Conservation (phyloP, 176 grass and related monocot species). For the Otatea glauca region DNA sequence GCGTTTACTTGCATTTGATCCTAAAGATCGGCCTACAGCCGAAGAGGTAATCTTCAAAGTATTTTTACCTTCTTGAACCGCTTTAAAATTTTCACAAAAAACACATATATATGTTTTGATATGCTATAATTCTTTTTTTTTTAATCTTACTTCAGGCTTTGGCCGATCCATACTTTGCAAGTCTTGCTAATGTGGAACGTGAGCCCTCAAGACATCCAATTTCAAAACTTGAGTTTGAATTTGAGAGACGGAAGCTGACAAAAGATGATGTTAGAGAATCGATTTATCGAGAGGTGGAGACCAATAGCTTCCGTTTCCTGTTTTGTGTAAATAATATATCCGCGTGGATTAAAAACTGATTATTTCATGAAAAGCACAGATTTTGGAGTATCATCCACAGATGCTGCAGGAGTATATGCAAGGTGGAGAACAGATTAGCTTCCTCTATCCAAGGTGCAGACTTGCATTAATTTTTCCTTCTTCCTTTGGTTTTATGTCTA, state of each 20-base stretch:
- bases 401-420: constrained; percentile 2
- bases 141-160: constrained; percentile 67
- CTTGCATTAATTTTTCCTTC: constrained; percentile 35
- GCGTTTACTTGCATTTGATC: constrained; percentile 91
- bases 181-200: constrained; percentile 78
- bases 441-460: neutral
- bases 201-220: constrained; percentile 86
- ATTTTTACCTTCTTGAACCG: neutral
- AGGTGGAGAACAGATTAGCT: neutral
- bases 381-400: constrained; percentile 4
- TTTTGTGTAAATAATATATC: neutral
- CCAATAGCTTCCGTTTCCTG: constrained; percentile 27
- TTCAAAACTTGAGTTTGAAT: constrained; percentile 97
- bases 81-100: neutral
- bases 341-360: neutral
- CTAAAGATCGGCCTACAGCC: constrained; percentile 79
- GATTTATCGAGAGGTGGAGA: constrained; percentile 89
- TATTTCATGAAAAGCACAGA: neutral
- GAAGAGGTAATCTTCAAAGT: constrained; percentile 62
- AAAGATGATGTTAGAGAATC: constrained; percentile 98
- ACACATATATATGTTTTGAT: constrained; percentile 14
- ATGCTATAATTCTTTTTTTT: constrained; percentile 11
- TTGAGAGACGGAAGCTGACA: constrained; percentile 86
- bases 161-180: constrained; percentile 85
- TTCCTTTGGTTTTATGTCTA: neutral